phyloP scores from a whole-genome alignment of 768 basidiomycete genomes.

The Tulasnella sp. region DNA sequence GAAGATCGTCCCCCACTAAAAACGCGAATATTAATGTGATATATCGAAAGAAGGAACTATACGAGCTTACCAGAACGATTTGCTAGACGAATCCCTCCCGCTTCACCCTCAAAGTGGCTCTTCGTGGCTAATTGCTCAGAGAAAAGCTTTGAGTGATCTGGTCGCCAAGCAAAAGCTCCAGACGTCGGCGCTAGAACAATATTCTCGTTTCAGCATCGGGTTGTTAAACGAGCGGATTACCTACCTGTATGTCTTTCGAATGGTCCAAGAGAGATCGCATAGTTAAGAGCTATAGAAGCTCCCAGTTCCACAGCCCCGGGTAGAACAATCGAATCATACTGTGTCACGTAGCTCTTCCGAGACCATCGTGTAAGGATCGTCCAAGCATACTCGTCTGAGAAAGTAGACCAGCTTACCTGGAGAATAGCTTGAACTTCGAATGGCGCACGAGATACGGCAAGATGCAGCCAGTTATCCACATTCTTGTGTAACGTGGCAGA shows the following conservation, averaged over 20 bases:
- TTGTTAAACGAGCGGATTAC: conserved; percentile 22
- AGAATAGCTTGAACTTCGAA: conserved; percentile 86
- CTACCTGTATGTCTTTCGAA: conserved; percentile 64
- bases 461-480: conserved; percentile 73
- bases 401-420: conserved; percentile 47
- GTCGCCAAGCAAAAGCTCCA: conserved; percentile 37
- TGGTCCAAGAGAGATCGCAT: conserved; percentile 69
- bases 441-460: conserved; percentile 79
- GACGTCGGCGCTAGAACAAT: conserved; percentile 34
- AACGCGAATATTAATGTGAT: background rate
- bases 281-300: conserved; percentile 78
- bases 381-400: conserved; percentile 8
- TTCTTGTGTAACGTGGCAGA: conserved; percentile 60
- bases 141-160: conserved; percentile 72
- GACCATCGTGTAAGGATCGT: background rate
- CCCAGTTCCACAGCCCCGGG: conserved; percentile 79
- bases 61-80: conserved; percentile 46
- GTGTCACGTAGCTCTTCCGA: conserved; percentile 72
- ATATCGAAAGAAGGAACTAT: background rate
- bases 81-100: conserved; percentile 65
- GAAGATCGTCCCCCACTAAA: conserved; percentile 46
- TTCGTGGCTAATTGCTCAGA: conserved; percentile 82
- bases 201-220: conserved; percentile 34
- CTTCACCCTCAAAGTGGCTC: conserved; percentile 81
- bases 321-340: conserved; percentile 56